Conservation (phyloP, 768 basidiomycete genomes). For the Dioszegia crocea region DNA sequence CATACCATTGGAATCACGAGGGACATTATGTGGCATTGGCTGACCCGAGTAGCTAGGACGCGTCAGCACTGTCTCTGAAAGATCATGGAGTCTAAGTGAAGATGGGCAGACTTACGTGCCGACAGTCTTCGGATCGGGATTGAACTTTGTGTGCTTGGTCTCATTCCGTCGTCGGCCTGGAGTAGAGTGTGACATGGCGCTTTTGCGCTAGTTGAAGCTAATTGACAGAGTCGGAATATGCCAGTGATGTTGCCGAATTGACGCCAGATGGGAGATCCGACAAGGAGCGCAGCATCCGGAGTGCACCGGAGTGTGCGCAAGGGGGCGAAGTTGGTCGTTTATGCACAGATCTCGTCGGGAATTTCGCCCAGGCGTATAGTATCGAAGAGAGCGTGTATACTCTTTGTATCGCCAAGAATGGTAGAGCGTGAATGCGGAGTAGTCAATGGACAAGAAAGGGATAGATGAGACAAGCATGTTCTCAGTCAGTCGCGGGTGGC, state of each 20-base stretch:
- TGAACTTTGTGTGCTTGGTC: conserved; percentile 34
- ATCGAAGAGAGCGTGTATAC: neutral
- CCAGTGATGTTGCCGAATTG: no score
- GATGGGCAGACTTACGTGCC: conserved; percentile 41
- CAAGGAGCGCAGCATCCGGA: no score
- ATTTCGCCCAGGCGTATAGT: no score
- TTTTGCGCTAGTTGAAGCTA: neutral
- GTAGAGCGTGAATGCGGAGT: neutral
- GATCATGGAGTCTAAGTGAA: neutral
- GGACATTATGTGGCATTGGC: conserved; percentile 43
- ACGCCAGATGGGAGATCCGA: no score
- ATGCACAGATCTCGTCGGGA: no score
- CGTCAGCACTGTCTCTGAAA: neutral
- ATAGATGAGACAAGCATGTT: neutral
- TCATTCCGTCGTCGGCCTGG: conserved; percentile 14
- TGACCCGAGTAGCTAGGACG: conserved; percentile 41
- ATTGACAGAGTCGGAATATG: no score
- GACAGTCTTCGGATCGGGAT: conserved; percentile 40
- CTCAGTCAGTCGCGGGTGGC: no score
- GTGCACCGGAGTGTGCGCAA: no score
- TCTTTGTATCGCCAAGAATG: neutral
- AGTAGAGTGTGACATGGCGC: conserved; percentile 10
- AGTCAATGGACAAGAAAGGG: neutral
- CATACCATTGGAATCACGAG: conserved; percentile 43
- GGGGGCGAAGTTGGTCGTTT: no score